Percentiles rank a stretch among this genome's conserved stretches.
These are phyloP conservation scores for Smallanthus sonchifolius DNA, from an alignment of 129 eudicot genomes.

Conservation along the genomic window DNA sequence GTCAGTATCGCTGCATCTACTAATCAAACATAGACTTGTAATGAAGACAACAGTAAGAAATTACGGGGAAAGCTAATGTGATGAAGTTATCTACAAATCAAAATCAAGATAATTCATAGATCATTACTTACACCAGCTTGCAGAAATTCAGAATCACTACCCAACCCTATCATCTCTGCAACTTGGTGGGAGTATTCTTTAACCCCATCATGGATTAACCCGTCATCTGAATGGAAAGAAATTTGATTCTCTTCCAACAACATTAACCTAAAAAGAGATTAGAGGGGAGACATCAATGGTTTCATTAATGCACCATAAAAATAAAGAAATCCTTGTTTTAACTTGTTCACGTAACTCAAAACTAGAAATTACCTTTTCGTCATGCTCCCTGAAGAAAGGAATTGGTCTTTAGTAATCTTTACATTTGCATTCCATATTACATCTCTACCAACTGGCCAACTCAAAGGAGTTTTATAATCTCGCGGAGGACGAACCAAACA, in stretches of 20 bases:
- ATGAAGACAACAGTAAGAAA: background rate
- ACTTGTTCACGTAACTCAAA: conserved; percentile 6
- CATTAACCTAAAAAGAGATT: conserved; percentile 56
- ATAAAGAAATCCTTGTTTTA: background rate
- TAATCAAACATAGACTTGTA: background rate
- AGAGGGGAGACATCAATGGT: background rate
- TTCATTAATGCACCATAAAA: conserved; percentile 4
- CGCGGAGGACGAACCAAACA: conserved; percentile 94
- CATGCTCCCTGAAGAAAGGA: conserved; percentile 97
- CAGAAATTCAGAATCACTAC: conserved; percentile 66
- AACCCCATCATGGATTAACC: conserved; percentile 76
- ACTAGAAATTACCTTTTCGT: conserved; percentile 63
- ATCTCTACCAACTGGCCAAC: conserved; percentile 93
- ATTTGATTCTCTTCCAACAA: conserved; percentile 93
- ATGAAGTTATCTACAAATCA: background rate
- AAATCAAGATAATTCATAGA: background rate
- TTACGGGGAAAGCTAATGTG: background rate
- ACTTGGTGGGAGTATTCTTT: conserved; percentile 84
- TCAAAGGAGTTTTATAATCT: conserved; percentile 87
- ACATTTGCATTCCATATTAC: conserved; percentile 94
- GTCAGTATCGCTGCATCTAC: background rate
- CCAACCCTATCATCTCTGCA: conserved; percentile 86
- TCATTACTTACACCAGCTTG: conserved; percentile 74
- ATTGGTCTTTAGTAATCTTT: conserved; percentile 84
- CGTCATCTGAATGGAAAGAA: conserved; percentile 91